These are phyloP conservation scores for Thinopyrum obtusiflorum DNA, from an alignment of 202 grass and related monocot species.

Conservation along the genomic window DNA sequence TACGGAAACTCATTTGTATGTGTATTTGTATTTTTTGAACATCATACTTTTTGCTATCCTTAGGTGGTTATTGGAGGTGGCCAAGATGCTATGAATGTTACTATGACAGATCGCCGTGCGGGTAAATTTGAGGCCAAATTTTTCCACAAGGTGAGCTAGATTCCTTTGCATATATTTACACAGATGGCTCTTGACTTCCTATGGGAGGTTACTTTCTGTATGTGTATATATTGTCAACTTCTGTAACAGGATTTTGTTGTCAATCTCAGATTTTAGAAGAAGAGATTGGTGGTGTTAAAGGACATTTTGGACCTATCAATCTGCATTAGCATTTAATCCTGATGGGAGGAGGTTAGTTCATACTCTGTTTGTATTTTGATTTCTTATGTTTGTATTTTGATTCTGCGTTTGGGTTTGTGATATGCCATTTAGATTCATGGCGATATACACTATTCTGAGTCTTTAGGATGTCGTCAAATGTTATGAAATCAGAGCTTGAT, in stretches of 20 bases:
- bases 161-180: too few relatives aligned
- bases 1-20: neutral
- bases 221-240: neutral
- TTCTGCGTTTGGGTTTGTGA: neutral
- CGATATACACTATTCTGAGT: slow-evolving; percentile 50
- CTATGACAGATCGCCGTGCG: slow-evolving; percentile 70
- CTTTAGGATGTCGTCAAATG: slow-evolving; percentile 31
- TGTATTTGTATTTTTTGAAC: neutral
- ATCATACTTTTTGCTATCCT: neutral
- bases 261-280: slow-evolving; percentile 79
- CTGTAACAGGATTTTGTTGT: neutral
- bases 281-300: slow-evolving; percentile 96
- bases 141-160: slow-evolving; percentile 63
- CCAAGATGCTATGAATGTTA: slow-evolving; percentile 89
- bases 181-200: neutral
- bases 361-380: neutral
- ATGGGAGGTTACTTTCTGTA: neutral
- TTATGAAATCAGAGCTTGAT: slow-evolving; percentile 33
- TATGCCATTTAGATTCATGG: slow-evolving; percentile 19
- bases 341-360: slow-evolving; percentile 69
- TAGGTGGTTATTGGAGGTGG: slow-evolving; percentile 90
- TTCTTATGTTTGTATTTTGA: neutral
- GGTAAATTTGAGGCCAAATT: slow-evolving; percentile 98
- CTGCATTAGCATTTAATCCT: slow-evolving; percentile 90
- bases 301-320: slow-evolving; percentile 94